These are phyloP conservation scores for Diplodia intermedia DNA, from an alignment of 2,329 filamentous ascomycete genomes.

Conservation along the genomic window DNA sequence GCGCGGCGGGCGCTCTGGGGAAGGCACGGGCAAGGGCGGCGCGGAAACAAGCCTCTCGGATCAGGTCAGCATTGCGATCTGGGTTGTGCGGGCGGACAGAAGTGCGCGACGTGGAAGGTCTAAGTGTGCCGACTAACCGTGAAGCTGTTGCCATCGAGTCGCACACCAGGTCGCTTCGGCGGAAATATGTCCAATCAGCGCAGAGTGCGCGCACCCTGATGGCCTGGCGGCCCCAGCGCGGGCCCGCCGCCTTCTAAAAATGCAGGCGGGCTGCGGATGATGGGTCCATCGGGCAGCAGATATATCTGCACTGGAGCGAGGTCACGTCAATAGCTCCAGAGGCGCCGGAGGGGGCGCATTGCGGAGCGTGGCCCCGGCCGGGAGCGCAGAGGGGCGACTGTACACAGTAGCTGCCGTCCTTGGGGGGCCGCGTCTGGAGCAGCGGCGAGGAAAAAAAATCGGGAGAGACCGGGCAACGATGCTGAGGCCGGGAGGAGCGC, in stretches of 20 bases:
- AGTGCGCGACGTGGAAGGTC: conserved; percentile 24
- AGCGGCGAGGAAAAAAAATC: conserved; percentile 6
- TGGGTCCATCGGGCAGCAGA: conserved; percentile 28
- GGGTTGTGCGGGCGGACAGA: conserved; percentile 24
- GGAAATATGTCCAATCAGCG: conserved; percentile 27
- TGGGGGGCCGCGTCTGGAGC: not conserved
- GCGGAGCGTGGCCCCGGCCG: conserved; percentile 15
- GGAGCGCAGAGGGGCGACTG: not conserved
- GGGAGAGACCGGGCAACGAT: conserved; percentile 8
- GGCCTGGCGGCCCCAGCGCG: conserved; percentile 9
- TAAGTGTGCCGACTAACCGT: conserved; percentile 28
- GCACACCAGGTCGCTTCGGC: conserved; percentile 29
- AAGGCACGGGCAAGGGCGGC: conserved; percentile 24
- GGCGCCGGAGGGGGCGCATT: conserved; percentile 1
- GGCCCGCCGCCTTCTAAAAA: conserved; percentile 29
- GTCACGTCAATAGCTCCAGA: conserved; percentile 22
- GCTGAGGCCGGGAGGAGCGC: not conserved
- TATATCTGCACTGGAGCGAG: conserved; percentile 20
- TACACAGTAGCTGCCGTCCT: not conserved
- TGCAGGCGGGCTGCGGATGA: conserved; percentile 24
- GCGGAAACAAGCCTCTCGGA: conserved; percentile 17
- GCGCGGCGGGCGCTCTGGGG: conserved; percentile 28
- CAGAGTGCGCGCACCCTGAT: conserved; percentile 1
- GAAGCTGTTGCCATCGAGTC: conserved; percentile 25
- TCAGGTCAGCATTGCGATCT: conserved; percentile 23